These are phyloP conservation scores for Paraphaeosphaeria minitans DNA, from an alignment of 2,329 filamentous ascomycete genomes.

Conservation along the genomic window DNA sequence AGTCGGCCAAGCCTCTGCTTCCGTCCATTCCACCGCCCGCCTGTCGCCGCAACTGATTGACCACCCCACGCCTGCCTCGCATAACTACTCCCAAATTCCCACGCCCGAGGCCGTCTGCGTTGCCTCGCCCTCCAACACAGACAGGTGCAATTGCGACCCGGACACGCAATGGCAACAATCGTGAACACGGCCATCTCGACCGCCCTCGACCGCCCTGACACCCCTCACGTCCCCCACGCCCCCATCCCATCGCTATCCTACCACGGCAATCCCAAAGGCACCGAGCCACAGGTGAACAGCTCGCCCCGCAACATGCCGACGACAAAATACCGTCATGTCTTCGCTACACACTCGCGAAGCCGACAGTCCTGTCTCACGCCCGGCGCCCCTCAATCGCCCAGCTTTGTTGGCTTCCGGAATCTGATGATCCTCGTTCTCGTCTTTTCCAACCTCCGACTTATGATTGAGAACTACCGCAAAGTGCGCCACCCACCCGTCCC, in stretches of 20 bases:
- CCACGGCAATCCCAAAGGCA: slow-evolving; percentile 30
- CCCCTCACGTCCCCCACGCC: no score
- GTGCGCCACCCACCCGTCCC: slow-evolving; percentile 52
- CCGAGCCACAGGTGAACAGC: slow-evolving; percentile 21
- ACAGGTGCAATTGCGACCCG: neutral
- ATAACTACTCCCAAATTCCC: slow-evolving; percentile 2
- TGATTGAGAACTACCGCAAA: slow-evolving; percentile 97
- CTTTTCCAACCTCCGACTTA: slow-evolving; percentile 88
- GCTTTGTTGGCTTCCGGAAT: slow-evolving; percentile 92
- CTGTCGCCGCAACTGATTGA: slow-evolving; percentile 19
- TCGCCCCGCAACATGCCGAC: slow-evolving; percentile 28
- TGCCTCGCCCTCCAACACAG: no score
- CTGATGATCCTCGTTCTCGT: slow-evolving; percentile 94
- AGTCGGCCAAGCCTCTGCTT: slow-evolving; percentile 27
- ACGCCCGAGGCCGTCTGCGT: no score
- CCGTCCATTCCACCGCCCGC: slow-evolving; percentile 14
- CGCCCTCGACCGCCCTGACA: slow-evolving; percentile 27
- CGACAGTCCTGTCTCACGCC: slow-evolving; percentile 84
- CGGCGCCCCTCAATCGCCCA: slow-evolving; percentile 76
- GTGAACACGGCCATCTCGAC: slow-evolving; percentile 31
- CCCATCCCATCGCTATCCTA: slow-evolving; percentile 21
- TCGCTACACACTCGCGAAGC: slow-evolving; percentile 76
- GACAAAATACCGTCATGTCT: slow-evolving; percentile 86
- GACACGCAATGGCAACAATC: slow-evolving; percentile 39
- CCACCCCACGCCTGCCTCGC: slow-evolving; percentile 14